Base-by-base conservation (phyloP, 257 asterid species). In the Linaria vulgaris region DNA sequence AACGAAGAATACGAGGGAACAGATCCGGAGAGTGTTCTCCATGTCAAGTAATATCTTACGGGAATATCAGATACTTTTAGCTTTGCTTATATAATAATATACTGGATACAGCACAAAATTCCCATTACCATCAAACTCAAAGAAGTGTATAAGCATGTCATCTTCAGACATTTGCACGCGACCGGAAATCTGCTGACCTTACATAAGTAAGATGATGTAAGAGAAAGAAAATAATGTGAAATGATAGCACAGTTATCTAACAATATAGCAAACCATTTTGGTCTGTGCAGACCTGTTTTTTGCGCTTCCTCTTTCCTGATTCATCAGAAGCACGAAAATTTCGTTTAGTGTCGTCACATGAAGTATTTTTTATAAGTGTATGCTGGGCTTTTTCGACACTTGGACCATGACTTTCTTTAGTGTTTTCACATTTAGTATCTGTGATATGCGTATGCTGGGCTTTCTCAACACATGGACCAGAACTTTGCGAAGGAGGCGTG, bases 151-250 rank as follows among this genome's bases (percentile, higher is more conserved):
- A 62, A 92, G 79, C 80, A 89, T 66, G 73, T 92, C 96, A 76
- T 92, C 99, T 67, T 87, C 90, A 19, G 87, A 76, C 95, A 92
- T 89, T 70, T 85, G 94, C 80, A 83, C 96, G 48, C 95, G 80
- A 75, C 80, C 83, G 61, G 74, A 61, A 38, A 79, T 67, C 95
- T 85, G 88, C 73, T 13, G 62, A 56, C 21, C 58, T 49, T 54
- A 75, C 62, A 63, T 34, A 63, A 39, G 53, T 21, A 59, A 45
- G 52, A 48, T 59, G 37, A 59, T 22, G 39, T 27, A 72, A 69
- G 53, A 60, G n/a, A n/a, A n/a, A n/a, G 41, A 25, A 10, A 25
- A 50, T 69, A 50, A 61, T 68, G 72, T 16, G 25, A 60, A 66
- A 20, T 21, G 54, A 51, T 24, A 12, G 10, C 34, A 22, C 72